These are phyloP conservation scores for Fusarium palustre DNA, from an alignment of 2,329 filamentous ascomycete genomes.

Conservation along the genomic window DNA sequence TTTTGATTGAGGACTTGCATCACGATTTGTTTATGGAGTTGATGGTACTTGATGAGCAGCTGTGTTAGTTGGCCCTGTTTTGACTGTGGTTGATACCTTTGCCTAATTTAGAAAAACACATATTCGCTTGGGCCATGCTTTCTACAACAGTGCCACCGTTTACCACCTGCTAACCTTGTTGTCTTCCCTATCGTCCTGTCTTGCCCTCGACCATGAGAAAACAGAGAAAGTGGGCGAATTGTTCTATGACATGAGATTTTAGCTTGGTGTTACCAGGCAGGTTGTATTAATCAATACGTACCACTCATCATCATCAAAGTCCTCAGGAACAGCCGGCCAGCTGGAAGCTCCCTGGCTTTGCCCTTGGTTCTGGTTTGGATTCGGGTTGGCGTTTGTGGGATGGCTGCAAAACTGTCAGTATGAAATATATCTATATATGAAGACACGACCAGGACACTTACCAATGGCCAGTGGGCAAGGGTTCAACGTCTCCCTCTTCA, in stretches of 20 bases:
- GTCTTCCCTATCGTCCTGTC: not conserved
- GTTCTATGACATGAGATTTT: not conserved
- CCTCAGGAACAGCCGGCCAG: not conserved
- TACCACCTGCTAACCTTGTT: not conserved
- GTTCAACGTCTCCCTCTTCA: slow-evolving; percentile 4
- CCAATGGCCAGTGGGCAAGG: slow-evolving; percentile 1
- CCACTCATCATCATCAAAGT: not conserved
- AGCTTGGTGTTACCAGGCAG: not conserved
- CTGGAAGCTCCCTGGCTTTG: not conserved
- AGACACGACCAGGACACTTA: not conserved
- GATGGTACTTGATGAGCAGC: slow-evolving; percentile 26
- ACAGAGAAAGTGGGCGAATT: not conserved
- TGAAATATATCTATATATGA: not conserved
- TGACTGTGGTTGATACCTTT: slow-evolving; percentile 17
- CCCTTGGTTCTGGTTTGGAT: not conserved
- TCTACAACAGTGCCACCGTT: not conserved
- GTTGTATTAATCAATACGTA: not conserved
- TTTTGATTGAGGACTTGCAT: slow-evolving; percentile 65
- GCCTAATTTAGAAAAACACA: slow-evolving; percentile 8
- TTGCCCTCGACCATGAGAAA: not conserved
- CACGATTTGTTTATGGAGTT: slow-evolving; percentile 18
- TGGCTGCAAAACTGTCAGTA: not conserved
- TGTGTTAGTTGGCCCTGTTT: slow-evolving; percentile 1
- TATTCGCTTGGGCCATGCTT: not conserved
- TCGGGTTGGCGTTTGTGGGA: not conserved